Evolutionary conservation across 352 stramenopile species (phyloP).

Genomic region (Plasmopara viticola): DNA sequence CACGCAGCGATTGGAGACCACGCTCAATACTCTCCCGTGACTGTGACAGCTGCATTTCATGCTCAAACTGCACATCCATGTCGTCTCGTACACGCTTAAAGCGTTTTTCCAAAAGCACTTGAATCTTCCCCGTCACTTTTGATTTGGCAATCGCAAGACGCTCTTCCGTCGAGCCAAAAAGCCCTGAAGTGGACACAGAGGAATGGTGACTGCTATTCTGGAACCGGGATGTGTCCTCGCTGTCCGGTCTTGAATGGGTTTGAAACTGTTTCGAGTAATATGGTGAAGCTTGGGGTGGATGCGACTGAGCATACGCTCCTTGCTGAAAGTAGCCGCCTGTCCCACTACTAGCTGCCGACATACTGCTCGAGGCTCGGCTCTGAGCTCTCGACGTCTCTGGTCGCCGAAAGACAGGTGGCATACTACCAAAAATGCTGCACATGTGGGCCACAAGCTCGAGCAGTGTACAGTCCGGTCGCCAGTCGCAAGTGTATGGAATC

Average conservation of each 20-base stretch:
- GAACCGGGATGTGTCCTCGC: background rate
- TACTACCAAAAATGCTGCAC: conserved; percentile 87
- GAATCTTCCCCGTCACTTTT: conserved; percentile 74
- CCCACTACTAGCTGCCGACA: conserved; percentile 14
- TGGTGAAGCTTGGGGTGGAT: conserved; percentile 27
- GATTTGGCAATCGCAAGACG: conserved; percentile 45
- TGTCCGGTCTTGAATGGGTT: conserved; percentile 17
- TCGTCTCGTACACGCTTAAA: conserved; percentile 83
- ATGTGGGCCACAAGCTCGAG: conserved; percentile 82
- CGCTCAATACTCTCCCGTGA: conserved; percentile 70
- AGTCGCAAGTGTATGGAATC: conserved; percentile 82
- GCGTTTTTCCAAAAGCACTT: conserved; percentile 65
- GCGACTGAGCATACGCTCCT: conserved; percentile 25
- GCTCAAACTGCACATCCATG: conserved; percentile 83
- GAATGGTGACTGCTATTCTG: conserved; percentile 24
- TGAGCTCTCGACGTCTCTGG: conserved; percentile 36
- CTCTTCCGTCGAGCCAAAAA: conserved; percentile 32
- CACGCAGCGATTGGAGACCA: conserved; percentile 67
- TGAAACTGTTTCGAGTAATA: conserved; percentile 31
- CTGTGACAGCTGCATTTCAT: conserved; percentile 76
- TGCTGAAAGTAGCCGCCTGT: conserved; percentile 45
- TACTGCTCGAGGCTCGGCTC: conserved; percentile 27
- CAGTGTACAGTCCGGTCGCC: conserved; percentile 76
- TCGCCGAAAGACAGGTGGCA: conserved; percentile 76
- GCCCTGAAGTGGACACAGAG: conserved; percentile 15